phyloP scores from a whole-genome alignment of 1,284 basidiomycete species.

The Schizophyllum commune region DNA sequence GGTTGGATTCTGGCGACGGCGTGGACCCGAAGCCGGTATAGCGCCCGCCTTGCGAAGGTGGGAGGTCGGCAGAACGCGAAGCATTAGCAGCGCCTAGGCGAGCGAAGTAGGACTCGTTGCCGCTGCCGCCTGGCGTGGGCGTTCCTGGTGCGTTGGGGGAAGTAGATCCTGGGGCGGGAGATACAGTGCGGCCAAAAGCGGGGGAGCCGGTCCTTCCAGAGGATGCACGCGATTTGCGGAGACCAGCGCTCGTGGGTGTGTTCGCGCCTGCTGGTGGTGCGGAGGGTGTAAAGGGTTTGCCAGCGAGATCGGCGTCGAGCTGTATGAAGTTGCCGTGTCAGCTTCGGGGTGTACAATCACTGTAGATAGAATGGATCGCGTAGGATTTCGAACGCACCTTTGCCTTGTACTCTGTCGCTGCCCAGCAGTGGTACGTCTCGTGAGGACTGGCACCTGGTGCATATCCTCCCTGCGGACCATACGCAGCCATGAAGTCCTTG shows the following conservation, averaged over 20 bases:
- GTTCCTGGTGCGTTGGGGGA: conserved; percentile 55
- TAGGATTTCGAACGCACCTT: conserved; percentile 50
- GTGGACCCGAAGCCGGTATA: conserved; percentile 82
- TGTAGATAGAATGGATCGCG: conserved; percentile 1
- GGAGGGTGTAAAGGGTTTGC: conserved; percentile 65
- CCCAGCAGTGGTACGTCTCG: conserved; percentile 89
- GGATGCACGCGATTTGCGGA: conserved; percentile 69
- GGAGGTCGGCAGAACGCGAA: conserved; percentile 58
- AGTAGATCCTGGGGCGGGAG: conserved; percentile 50
- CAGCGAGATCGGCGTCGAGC: conserved; percentile 66
- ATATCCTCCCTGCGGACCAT: conserved; percentile 72
- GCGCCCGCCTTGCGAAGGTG: conserved; percentile 79
- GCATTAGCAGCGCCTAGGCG: conserved; percentile 68
- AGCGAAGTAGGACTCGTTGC: conserved; percentile 74
- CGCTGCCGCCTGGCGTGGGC: conserved; percentile 17
- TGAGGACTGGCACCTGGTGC: conserved; percentile 59
- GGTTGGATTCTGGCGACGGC: conserved; percentile 41
- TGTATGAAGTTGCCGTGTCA: conserved; percentile 20
- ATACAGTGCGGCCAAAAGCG: conserved; percentile 30
- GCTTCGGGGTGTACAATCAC: conserved; percentile 6
- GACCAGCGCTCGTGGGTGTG: conserved; percentile 60
- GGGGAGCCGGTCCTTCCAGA: conserved; percentile 32
- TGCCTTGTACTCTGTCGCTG: conserved; percentile 85
- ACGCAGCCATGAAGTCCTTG: conserved; percentile 69
- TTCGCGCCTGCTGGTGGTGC: conserved; percentile 43